Conservation (phyloP, 2,329 filamentous ascomycete genomes). For the Lizonia empirigonia region DNA sequence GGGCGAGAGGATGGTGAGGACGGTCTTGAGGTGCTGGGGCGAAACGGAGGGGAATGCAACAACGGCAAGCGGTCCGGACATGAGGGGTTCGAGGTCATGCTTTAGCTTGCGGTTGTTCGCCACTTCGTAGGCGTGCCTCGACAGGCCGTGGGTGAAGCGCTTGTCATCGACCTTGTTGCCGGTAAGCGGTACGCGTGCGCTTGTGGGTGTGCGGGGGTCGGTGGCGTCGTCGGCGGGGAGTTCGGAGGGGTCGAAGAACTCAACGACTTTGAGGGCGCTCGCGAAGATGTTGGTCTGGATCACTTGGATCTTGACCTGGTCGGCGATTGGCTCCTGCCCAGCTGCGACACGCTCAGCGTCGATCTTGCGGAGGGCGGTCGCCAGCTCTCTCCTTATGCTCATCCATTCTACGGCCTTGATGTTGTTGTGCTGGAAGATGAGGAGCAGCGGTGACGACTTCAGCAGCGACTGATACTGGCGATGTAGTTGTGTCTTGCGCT, state of each 20-base stretch:
- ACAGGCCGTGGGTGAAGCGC: slow-evolving; percentile 64
- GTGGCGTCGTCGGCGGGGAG: slow-evolving; percentile 31
- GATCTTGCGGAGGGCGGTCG: slow-evolving; percentile 64
- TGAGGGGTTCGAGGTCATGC: slow-evolving; percentile 72
- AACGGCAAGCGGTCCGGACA: slow-evolving; percentile 80
- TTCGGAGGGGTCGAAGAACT: slow-evolving; percentile 67
- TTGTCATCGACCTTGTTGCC: slow-evolving; percentile 54
- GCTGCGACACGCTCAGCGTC: slow-evolving; percentile 73
- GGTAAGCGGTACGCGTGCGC: slow-evolving; percentile 41
- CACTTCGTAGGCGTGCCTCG: slow-evolving; percentile 58
- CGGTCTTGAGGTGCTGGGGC: slow-evolving; percentile 81
- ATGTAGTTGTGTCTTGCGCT: slow-evolving; percentile 86
- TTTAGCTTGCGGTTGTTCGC: slow-evolving; percentile 58
- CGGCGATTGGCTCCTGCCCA: slow-evolving; percentile 56
- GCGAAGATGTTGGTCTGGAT: slow-evolving; percentile 89
- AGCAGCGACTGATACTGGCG: slow-evolving; percentile 87
- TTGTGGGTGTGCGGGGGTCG: slow-evolving; percentile 42
- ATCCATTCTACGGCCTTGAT: slow-evolving; percentile 76
- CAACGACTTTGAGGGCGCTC: slow-evolving; percentile 81
- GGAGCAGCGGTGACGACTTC: slow-evolving; percentile 80
- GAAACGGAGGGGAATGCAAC: slow-evolving; percentile 82
- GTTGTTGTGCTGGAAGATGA: slow-evolving; percentile 85
- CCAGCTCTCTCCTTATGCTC: slow-evolving; percentile 72
- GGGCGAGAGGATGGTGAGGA: slow-evolving; percentile 77
- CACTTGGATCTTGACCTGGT: slow-evolving; percentile 76